phyloP scores from a whole-genome alignment of 331 rosid species.

The Saraca asoca region DNA sequence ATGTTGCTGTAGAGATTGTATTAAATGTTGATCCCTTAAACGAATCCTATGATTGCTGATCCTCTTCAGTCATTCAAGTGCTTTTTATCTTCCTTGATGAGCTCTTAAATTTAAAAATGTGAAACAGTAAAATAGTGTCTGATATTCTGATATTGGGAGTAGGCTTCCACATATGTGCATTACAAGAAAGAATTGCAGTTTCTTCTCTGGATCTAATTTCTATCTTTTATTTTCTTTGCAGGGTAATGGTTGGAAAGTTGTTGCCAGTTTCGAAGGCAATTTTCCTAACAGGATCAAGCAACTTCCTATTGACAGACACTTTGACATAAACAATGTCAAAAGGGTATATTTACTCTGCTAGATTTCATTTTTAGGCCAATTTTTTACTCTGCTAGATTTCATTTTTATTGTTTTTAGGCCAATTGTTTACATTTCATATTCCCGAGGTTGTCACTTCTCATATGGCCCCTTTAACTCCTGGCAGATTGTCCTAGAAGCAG shows the following conservation, averaged over 20 bases:
- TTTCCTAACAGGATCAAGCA: conserved; percentile 92
- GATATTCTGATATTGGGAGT: too few species aligned
- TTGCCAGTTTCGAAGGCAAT: conserved; percentile 95
- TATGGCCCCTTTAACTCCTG: conserved; percentile 31
- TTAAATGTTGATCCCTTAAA: too few species aligned
- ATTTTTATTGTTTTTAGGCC: conserved; percentile 15
- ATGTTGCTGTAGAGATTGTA: too few species aligned
- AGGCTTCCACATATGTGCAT: too few species aligned
- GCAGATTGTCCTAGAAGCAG: conserved; percentile 95
- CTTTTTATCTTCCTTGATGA: too few species aligned
- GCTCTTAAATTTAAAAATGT: too few species aligned
- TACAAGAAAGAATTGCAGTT: too few species aligned
- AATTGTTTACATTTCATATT: conserved; percentile 23
- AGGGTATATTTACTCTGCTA: conserved; percentile 54
- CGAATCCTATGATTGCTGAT: too few species aligned
- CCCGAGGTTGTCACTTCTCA: conserved; percentile 35
- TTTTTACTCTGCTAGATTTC: conserved; percentile 18
- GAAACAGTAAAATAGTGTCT: too few species aligned
- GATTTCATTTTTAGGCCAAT: conserved; percentile 11
- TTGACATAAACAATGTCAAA: conserved; percentile 89
- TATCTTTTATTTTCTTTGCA: conserved; percentile 36
- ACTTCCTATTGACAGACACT: conserved; percentile 91
- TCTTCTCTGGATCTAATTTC: not conserved
- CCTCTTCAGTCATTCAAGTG: too few species aligned
- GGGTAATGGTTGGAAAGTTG: conserved; percentile 98